phyloP scores from a whole-genome alignment of 1,284 basidiomycete species.

The Boletus mariae region DNA sequence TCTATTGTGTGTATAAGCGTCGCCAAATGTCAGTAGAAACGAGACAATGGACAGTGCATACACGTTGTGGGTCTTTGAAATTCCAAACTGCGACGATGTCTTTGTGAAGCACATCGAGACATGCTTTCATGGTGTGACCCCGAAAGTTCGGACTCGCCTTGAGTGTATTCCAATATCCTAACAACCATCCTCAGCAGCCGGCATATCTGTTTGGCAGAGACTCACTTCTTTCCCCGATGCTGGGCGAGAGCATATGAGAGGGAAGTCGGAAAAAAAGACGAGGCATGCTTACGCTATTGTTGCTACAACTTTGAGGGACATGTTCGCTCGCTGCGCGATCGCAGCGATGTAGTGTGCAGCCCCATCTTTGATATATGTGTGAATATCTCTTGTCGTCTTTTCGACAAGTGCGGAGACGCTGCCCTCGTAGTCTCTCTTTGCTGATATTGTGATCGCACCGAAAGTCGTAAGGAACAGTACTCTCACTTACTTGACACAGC shows the following conservation, averaged over 20 bases:
- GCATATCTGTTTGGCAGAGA: not conserved
- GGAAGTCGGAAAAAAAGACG: not conserved
- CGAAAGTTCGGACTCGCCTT: not conserved
- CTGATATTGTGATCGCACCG: not conserved
- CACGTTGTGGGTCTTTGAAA: not conserved
- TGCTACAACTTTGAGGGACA: conserved; percentile 1
- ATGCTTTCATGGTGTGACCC: conserved; percentile 2
- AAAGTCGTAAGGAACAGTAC: not conserved
- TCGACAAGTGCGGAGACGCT: not conserved
- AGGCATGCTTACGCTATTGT: conserved; percentile 1
- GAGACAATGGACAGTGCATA: not conserved
- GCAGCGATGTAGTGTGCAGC: not conserved
- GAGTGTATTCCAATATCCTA: conserved; percentile 11
- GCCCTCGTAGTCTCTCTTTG: not conserved
- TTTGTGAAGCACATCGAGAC: conserved; percentile 4
- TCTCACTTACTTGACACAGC: conserved; percentile 4
- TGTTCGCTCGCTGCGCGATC: conserved; percentile 1
- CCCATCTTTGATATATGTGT: not conserved
- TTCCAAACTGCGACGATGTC: conserved; percentile 12
- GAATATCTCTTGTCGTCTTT: not conserved
- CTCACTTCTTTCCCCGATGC: conserved; percentile 2
- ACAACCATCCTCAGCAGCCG: not conserved
- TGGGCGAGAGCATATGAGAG: not conserved
- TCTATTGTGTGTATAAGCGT: not conserved
- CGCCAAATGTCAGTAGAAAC: not conserved